A percentile compares a stretch with the other conserved stretches of the same genome.
Evolutionary conservation across 2,329 filamentous ascomycete genomes (phyloP).

Genomic region (Aspergillus tamarii): DNA sequence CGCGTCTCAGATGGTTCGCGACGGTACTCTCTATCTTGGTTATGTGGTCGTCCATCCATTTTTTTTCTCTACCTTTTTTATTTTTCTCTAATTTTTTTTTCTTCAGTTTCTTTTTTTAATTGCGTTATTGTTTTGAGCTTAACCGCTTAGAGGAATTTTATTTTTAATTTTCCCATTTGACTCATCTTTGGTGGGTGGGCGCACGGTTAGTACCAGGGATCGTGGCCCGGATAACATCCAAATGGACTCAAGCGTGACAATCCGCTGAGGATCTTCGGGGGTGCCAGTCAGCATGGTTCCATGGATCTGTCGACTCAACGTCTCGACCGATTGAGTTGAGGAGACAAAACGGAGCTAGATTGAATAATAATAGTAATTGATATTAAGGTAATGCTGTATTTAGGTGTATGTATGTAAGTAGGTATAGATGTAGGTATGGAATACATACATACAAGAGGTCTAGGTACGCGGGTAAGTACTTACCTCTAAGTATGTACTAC

Average conservation of each 20-base stretch:
- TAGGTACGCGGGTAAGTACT: neutral
- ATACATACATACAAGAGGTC: neutral
- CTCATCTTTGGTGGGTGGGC: constrained; percentile 7
- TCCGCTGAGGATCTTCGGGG: neutral
- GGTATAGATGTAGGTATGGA: neutral
- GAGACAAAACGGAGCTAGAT: neutral
- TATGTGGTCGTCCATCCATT: neutral
- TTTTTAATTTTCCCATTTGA: constrained; percentile 12
- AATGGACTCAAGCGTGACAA: constrained; percentile 9
- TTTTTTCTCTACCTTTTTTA: neutral
- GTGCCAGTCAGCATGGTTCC: constrained; percentile 17
- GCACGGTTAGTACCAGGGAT: constrained; percentile 17
- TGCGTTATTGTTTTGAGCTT: neutral
- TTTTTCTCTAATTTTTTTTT: neutral
- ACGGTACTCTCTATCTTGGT: constrained; percentile 2
- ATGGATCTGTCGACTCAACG: constrained; percentile 17
- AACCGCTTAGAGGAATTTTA: neutral
- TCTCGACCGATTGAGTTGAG: constrained; percentile 16
- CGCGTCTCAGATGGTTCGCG: constrained; percentile 19
- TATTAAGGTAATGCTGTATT: neutral
- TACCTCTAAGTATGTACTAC: neutral
- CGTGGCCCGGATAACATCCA: constrained; percentile 12
- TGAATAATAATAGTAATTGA: neutral
- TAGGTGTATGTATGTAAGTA: neutral
- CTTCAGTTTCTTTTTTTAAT: neutral